Base-by-base conservation (phyloP, 768 basidiomycete species). In the Boletus subcaerulescens region DNA sequence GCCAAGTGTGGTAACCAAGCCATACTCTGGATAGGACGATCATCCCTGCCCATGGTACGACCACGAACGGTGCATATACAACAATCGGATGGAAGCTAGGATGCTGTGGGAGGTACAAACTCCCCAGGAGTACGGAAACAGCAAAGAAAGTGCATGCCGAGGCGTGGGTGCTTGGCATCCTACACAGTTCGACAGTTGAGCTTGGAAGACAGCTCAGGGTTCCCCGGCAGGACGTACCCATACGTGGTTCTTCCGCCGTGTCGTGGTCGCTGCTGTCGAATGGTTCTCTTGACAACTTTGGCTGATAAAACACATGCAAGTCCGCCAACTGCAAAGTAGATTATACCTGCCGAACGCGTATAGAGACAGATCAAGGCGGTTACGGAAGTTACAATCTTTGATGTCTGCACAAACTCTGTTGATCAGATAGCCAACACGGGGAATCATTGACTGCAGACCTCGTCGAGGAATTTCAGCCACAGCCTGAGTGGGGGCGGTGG, bases 91-190 rank as follows among this genome's bases (percentile, higher is more conserved):
- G 79, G 35, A 90, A 67, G 4, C 78, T 76, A 20, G 75, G 67
- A 60, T 90, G 88, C 14, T 83, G 56, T 3, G 87, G 86, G 14
- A 89, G 77, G 62, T 78, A 77, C 6, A 72, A 20, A 60, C 79
- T 81, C 13, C 87, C 82, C 12, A 90, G 73, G 13, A 77, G 59
- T 24, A 83, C 78, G 63, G 82, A 91, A 3, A 78, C 74, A 10
- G 81, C 83, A 63, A 80, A 86, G 71, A 77, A 91, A 3, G 78
- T 76, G 60, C 88, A 87, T 6, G 77, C 73, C 11, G 87, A 84
- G 12, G 89, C 85, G 67, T 92, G 90, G 6, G 90, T 91, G 58
- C 86, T 89, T 6, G 90, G 90, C 90, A 92, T 91, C 13, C 90
- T 91, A 64, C 45, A 54, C 15, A n/a, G 39, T 24, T 18, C 14